A percentile compares a stretch with the other conserved stretches of the same genome.
Conservation (phyloP, 352 stramenopile genomes). For the Phytophthora meadii region DNA sequence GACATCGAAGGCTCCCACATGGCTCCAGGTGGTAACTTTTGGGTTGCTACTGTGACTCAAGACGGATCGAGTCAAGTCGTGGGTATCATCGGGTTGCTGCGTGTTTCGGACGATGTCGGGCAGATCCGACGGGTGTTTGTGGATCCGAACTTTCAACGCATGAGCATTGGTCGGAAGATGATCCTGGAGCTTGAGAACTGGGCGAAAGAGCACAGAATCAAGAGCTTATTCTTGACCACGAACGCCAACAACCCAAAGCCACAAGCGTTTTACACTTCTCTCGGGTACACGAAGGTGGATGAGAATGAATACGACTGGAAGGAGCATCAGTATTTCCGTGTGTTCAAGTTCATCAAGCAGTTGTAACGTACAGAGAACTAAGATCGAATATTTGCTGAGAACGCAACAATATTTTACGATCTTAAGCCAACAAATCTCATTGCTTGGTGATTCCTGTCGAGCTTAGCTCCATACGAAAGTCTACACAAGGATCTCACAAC, state of each 20-base stretch:
- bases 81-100: slow-evolving; percentile 34
- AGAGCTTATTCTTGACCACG: slow-evolving; percentile 33
- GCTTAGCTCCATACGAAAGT: no score
- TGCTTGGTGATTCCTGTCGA: no score
- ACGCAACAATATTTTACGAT: no score
- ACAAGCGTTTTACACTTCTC: slow-evolving; percentile 27
- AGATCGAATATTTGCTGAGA: not conserved
- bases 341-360: slow-evolving; percentile 32
- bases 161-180: slow-evolving; percentile 33
- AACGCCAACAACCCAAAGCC: slow-evolving; percentile 14
- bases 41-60: slow-evolving; percentile 18
- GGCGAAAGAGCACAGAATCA: slow-evolving; percentile 16
- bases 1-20: slow-evolving; percentile 25
- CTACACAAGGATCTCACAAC: slow-evolving; percentile 12
- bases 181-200: slow-evolving; percentile 23
- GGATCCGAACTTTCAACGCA: slow-evolving; percentile 27
- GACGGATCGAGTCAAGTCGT: slow-evolving; percentile 17
- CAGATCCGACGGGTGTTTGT: slow-evolving; percentile 42
- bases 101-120: slow-evolving; percentile 16
- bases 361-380: not conserved
- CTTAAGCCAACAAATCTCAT: no score
- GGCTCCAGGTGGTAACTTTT: slow-evolving; percentile 32
- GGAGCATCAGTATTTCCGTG: slow-evolving; percentile 16
- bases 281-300: slow-evolving; percentile 27
- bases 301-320: slow-evolving; percentile 14